A percentile compares a stretch with the other conserved stretches of the same genome.
phyloP scores from a whole-genome alignment of 2,329 filamentous ascomycete species.

The Alternaria longipes region DNA sequence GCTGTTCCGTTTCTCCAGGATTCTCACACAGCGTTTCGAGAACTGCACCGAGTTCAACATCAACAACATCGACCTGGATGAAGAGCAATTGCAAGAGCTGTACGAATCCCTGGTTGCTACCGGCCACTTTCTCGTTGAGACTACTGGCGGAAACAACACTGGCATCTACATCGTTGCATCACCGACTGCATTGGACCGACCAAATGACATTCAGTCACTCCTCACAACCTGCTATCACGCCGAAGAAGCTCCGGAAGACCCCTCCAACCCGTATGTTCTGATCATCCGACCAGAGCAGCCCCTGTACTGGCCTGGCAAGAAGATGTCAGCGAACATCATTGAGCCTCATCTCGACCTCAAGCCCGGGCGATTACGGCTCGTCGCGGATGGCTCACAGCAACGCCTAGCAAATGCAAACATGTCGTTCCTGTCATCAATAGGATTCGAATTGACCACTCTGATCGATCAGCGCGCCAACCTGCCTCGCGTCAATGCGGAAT shows the following conservation, averaged over 20 bases:
- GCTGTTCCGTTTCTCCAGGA: constrained; percentile 92
- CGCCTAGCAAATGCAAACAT: constrained; percentile 81
- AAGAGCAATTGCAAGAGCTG: constrained; percentile 75
- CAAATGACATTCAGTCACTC: constrained; percentile 84
- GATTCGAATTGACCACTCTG: constrained; percentile 85
- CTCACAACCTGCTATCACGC: constrained; percentile 80
- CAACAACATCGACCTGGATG: constrained; percentile 72
- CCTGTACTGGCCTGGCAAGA: constrained; percentile 82
- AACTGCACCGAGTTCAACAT: constrained; percentile 97
- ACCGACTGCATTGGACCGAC: constrained; percentile 75
- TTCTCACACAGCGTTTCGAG: constrained; percentile 92
- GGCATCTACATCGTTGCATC: constrained; percentile 87
- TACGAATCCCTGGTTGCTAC: constrained; percentile 82
- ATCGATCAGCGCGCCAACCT: constrained; percentile 94
- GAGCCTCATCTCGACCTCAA: constrained; percentile 87
- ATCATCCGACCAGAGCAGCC: constrained; percentile 83
- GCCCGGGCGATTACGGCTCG: constrained; percentile 82
- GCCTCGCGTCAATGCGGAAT: constrained; percentile 85
- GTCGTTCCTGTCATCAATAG: constrained; percentile 79
- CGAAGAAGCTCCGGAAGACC: constrained; percentile 74
- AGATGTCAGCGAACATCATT: constrained; percentile 74
- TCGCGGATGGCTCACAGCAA: constrained; percentile 85
- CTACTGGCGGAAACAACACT: constrained; percentile 71
- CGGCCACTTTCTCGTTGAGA: constrained; percentile 86
- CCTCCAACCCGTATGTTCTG: constrained; percentile 82